Percentiles rank a stretch among this genome's conserved stretches.
Evolutionary conservation across 768 basidiomycete species (phyloP).

Genomic region (Hygrocybe coccinea): DNA sequence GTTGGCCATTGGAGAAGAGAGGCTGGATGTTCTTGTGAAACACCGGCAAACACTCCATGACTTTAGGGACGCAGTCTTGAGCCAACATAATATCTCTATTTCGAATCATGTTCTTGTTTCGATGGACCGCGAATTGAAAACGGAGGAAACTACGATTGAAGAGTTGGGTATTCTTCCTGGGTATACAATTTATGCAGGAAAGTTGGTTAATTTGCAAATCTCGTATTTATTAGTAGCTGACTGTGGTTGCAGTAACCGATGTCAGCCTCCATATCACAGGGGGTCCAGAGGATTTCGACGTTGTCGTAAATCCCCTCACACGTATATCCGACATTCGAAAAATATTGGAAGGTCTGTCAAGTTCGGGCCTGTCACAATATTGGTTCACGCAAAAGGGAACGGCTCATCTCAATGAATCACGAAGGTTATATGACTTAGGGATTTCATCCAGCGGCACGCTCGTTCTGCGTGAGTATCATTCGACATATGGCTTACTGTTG

Average conservation of each 20-base stretch:
- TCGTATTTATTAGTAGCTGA: not conserved
- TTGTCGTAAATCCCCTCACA: not conserved
- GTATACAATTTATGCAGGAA: conserved; percentile 11
- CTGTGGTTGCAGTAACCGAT: not conserved
- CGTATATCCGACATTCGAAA: not conserved
- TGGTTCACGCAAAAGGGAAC: not conserved
- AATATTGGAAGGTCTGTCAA: not conserved
- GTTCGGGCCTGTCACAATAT: not conserved
- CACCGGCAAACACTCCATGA: conserved; percentile 7
- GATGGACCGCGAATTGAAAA: conserved; percentile 5
- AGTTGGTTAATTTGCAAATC: not conserved
- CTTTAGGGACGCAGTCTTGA: conserved; percentile 5
- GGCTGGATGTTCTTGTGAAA: not conserved
- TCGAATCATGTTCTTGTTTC: conserved; percentile 7
- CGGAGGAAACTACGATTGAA: conserved; percentile 3
- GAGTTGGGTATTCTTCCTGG: conserved; percentile 10
- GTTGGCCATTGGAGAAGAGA: conserved; percentile 2
- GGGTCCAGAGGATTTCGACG: not conserved
- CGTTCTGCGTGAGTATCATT: not conserved
- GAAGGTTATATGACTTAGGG: not conserved
- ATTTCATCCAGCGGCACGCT: not conserved
- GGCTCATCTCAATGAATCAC: not conserved
- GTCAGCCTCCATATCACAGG: not conserved
- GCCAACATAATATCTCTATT: conserved; percentile 7
- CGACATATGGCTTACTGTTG: not conserved